Evolutionary conservation across 306 rosid species (phyloP), one percentile per base, ranked within the genome.

Genomic region (Cajanus cajan): DNA sequence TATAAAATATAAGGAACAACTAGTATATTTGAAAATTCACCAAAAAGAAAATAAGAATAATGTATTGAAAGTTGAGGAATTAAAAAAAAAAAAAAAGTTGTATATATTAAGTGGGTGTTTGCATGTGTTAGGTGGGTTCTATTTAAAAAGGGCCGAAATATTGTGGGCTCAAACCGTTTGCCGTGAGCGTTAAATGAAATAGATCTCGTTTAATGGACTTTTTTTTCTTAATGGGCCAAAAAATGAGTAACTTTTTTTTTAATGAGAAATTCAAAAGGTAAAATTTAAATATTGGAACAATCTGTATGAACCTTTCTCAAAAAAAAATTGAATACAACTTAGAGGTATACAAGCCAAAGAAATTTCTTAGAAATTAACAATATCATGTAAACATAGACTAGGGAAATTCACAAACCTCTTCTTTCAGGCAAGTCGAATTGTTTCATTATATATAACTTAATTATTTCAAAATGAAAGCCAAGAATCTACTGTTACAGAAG

Each of bases 1-100:
- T 36, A 76, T 36, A 76, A 48, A 82, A 39, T 68, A 76, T 50
- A 50, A 61, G 31, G 44, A 54, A 67, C 81, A 68, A 68, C 31
- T 68, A 33, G 81, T 58, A 50, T 67, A 19, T 81, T 67, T 33
- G 36, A 75, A 57, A 33, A 28, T 1, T 55, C 68, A 34, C 47
- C 8, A 15, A 16, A 36, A 65, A 13, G 19, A 28, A 22, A 54
- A 8, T 18, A 51, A 2, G 8, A 11, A 12, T 39, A 9, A 0
- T 18, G 8, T 55, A 21, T 74, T 33, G 21, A 74, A 66, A 40
- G 41, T 14, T 41, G 43, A 19, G 21, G 65, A 43, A 71, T 31
- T 69, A 51, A 69, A 21, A 54, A 37, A 18, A 58, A n/a, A n/a
- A n/a, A n/a, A n/a, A 11, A 19, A 50, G 0, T 47, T 14, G 3